These are phyloP conservation scores for Colletotrichum godetiae DNA, from an alignment of 2,329 filamentous ascomycete genomes.

Conservation along the genomic window DNA sequence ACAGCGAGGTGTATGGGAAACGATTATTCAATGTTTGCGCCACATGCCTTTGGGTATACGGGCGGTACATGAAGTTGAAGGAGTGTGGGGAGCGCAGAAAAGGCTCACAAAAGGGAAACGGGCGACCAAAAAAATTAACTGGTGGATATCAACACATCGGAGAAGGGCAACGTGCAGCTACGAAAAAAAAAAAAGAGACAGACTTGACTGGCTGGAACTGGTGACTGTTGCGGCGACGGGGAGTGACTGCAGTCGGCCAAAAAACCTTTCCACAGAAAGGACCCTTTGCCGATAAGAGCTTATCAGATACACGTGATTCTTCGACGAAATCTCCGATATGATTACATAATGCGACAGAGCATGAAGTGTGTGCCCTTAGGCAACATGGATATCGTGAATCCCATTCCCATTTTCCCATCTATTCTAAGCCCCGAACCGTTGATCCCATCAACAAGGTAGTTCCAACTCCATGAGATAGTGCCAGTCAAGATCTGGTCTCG, in stretches of 20 bases:
- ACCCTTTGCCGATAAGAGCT: slow-evolving; percentile 17
- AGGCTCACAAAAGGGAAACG: slow-evolving; percentile 2
- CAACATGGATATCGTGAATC: neutral
- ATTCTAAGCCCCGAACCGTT: neutral
- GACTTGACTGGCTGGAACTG: slow-evolving; percentile 10
- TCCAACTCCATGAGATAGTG: too few species aligned
- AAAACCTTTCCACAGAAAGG: neutral
- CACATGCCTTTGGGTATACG: neutral
- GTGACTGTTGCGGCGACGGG: slow-evolving; percentile 11
- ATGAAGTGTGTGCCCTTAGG: too few species aligned
- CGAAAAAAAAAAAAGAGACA: neutral
- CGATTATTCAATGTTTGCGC: neutral
- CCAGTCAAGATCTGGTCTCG: too few species aligned
- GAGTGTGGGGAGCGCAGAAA: slow-evolving; percentile 27
- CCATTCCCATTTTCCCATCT: neutral
- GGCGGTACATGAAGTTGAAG: slow-evolving; percentile 19
- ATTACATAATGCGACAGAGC: neutral
- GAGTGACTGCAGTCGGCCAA: slow-evolving; percentile 17
- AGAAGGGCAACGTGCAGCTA: neutral
- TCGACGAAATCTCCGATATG: neutral
- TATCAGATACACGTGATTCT: neutral
- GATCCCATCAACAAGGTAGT: too few species aligned
- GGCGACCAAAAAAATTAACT: neutral
- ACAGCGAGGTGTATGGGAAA: neutral
- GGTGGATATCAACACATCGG: slow-evolving; percentile 35